Percentiles rank a stretch among this genome's conserved stretches.
Conservation (phyloP, 176 grass and related monocot species). For the Olyra latifolia region DNA sequence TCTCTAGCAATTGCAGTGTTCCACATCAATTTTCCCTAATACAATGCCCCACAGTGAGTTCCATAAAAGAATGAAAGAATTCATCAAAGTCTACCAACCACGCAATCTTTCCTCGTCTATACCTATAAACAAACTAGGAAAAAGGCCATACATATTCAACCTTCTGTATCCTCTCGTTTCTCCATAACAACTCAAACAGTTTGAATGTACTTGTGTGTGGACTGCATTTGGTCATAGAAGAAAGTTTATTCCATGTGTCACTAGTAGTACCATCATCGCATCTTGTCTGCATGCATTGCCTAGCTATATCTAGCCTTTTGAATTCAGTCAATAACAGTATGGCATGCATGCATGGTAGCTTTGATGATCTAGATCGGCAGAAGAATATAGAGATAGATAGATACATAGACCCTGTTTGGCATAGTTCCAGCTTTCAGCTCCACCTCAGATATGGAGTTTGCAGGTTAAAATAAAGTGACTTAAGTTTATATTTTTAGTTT, state of each 20-base stretch:
- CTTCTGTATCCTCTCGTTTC: conserved; percentile 13
- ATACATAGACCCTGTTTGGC: too few species aligned
- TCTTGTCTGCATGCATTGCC: neutral
- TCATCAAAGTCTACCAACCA: neutral
- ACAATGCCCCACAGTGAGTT: neutral
- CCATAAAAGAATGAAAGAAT: neutral
- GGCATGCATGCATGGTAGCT: neutral
- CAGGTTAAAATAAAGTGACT: too few species aligned
- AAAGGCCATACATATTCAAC: neutral
- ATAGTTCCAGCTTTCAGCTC: too few species aligned
- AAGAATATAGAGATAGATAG: neutral
- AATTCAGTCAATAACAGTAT: neutral
- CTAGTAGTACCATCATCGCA: neutral
- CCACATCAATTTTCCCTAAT: too few species aligned
- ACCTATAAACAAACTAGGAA: neutral
- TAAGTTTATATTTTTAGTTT: too few species aligned
- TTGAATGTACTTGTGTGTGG: neutral
- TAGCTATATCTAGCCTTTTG: neutral
- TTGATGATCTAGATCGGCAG: neutral
- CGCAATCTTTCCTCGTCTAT: neutral
- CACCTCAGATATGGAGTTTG: too few species aligned
- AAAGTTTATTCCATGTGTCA: neutral
- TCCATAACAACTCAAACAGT: conserved; percentile 18
- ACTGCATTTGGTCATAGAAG: neutral
- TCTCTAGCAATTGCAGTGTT: too few species aligned